Evolutionary conservation across 1,284 basidiomycete species (phyloP).

Genomic region (Chalciporus sp.): DNA sequence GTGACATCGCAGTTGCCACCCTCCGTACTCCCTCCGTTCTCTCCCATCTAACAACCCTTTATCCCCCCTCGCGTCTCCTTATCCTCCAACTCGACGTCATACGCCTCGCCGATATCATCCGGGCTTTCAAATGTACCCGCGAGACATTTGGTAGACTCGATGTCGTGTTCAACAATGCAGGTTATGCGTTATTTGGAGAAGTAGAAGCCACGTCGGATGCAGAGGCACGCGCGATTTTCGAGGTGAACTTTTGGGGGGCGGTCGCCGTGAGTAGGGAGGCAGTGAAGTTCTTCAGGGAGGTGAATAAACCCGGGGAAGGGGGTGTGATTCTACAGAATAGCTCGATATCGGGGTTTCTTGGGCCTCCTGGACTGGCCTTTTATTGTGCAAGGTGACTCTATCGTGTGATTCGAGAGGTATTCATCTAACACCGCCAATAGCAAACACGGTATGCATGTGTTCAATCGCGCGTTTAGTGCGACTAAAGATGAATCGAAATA

Average conservation of each 20-base stretch:
- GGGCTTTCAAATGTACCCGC: constrained; percentile 13
- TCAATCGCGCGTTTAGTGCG: background rate
- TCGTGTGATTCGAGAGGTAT: background rate
- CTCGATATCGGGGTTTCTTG: constrained; percentile 12
- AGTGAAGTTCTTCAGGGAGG: constrained; percentile 20
- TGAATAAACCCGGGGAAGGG: constrained; percentile 14
- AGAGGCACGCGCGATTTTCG: constrained; percentile 14
- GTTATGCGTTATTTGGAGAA: constrained; percentile 11
- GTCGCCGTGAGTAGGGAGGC: constrained; percentile 10
- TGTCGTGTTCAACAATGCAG: constrained; percentile 28
- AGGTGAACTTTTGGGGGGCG: constrained; percentile 20
- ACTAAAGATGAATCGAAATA: background rate
- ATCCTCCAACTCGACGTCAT: constrained; percentile 25
- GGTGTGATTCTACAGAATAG: constrained; percentile 19
- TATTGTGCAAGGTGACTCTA: constrained; percentile 12
- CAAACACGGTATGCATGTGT: constrained; percentile 18
- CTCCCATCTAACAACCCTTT: too few relatives aligned
- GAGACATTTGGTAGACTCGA: constrained; percentile 18
- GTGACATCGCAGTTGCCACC: constrained; percentile 36
- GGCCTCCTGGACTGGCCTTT: constrained; percentile 7
- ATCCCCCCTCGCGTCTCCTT: too few relatives aligned
- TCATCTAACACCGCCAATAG: background rate
- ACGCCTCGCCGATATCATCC: constrained; percentile 14
- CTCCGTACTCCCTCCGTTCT: constrained; percentile 28
- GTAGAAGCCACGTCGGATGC: constrained; percentile 11